Evolutionary conservation across 1,139 yeast genomes (phyloP).

Genomic region (Pichia sp.): DNA sequence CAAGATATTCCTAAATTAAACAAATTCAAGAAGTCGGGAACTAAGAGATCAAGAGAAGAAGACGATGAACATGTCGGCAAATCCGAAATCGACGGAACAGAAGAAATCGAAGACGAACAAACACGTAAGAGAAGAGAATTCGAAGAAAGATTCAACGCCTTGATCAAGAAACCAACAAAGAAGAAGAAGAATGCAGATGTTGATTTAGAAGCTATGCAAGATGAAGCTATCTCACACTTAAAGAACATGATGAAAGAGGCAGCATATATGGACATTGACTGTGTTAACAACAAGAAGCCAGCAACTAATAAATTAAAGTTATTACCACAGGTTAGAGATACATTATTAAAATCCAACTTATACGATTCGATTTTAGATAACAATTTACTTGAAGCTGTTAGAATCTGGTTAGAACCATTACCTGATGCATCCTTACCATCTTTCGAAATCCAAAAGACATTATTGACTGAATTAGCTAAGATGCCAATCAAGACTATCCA

Average conservation of each 20-base stretch:
- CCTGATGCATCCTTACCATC: constrained; percentile 99
- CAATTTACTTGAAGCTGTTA: constrained; percentile 87
- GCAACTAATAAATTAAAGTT: constrained; percentile 87
- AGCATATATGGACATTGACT: constrained; percentile 87
- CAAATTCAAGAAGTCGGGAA: constrained; percentile 34
- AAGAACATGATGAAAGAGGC: constrained; percentile 93
- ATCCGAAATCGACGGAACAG: constrained; percentile 22
- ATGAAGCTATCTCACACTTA: constrained; percentile 77
- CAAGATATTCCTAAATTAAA: constrained; percentile 40
- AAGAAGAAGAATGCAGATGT: constrained; percentile 77
- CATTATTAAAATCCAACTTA: constrained; percentile 76
- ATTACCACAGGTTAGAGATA: constrained; percentile 73
- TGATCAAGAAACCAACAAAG: constrained; percentile 57
- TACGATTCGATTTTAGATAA: constrained; percentile 95
- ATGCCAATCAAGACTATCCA: constrained; percentile 96
- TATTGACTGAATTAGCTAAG: constrained; percentile 69
- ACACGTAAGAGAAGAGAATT: constrained; percentile 68
- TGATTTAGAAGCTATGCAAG: constrained; percentile 93
- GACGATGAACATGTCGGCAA: not conserved
- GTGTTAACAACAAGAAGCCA: constrained; percentile 69
- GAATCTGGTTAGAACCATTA: constrained; percentile 97
- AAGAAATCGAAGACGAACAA: constrained; percentile 40
- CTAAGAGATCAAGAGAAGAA: constrained; percentile 9
- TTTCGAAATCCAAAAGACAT: constrained; percentile 88
- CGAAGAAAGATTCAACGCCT: constrained; percentile 76